Evolutionary conservation across 1,139 yeast species (phyloP).

Genomic region (Taphrina communis): DNA sequence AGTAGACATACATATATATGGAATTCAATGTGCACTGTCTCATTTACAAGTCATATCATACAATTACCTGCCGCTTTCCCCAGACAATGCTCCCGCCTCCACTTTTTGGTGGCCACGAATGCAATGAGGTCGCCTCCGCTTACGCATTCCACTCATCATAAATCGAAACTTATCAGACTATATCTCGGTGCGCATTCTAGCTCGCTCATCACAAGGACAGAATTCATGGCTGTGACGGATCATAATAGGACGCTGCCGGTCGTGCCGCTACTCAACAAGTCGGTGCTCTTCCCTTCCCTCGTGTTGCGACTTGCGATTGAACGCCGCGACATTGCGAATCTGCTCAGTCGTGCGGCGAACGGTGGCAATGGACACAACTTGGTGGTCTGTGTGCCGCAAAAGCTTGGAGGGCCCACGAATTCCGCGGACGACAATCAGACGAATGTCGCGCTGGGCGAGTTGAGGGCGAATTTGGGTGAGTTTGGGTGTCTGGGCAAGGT

Average conservation of each 20-base stretch:
- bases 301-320: conserved; percentile 31
- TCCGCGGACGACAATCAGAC: neutral
- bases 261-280: conserved; percentile 26
- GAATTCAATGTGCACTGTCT: neutral
- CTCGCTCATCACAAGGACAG: neutral
- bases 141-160: neutral
- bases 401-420: neutral
- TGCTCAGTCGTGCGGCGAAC: conserved; percentile 9
- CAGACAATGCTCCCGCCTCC: neutral
- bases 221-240: conserved; percentile 15
- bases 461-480: conserved; percentile 30
- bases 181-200: too few species aligned
- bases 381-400: conserved; percentile 26
- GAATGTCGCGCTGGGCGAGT: conserved; percentile 10
- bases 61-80: neutral
- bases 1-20: neutral
- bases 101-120: neutral
- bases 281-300: conserved; percentile 34
- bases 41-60: neutral
- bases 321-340: conserved; percentile 15
- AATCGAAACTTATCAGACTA: too few species aligned
- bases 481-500: conserved; percentile 49
- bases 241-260: conserved; percentile 3
- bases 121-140: neutral
- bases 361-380: conserved; percentile 4